Evolutionary conservation across 2,329 filamentous ascomycete species (phyloP), one percentile per base, ranked within the genome.

Genomic region (Pseudocercospora musae): DNA sequence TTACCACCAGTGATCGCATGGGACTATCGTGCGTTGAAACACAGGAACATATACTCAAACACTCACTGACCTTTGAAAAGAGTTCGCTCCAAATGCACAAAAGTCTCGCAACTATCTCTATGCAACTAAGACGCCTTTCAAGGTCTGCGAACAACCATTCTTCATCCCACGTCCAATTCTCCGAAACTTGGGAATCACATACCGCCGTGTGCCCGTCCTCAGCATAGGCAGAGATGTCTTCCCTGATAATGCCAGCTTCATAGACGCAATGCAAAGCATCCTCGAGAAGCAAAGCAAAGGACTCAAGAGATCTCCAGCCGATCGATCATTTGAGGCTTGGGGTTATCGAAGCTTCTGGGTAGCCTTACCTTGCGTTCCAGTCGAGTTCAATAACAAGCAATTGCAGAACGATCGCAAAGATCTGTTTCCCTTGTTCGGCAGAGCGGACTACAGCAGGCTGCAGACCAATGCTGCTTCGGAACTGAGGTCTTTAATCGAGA

Each of bases 131-230:
- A 68, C 62, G 11, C 65, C 67, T 3, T 69, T 68, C 63, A 68
- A 63, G 40, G 69, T 69, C 62, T 70, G 69, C 64, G 66, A 70
- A 37, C 70, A 71, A 59, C 70, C 70, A 15, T 68, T 69, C 58
- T 63, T 64, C 42, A 60, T 71, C 2, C 69, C 70, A 5, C 68
- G 70, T 10, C 68, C 70, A 5, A 61, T 64, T 27, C 62, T 71
- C 15, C 44, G 62, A 3, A 63, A 65, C 18, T 23, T 71, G 1
- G 69, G 69, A 6, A 67, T 71, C 42, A 71, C 65, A 1, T 71
- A 72, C 58, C 67, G 70, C 6, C 62, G 70, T 11, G 64, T 71
- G 8, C 70, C 69, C 8, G 66, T 72, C 10, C 57, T 71, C 20
- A 62, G 63, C 27, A 71, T 71, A 18, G 70, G 70, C 46, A 67